A percentile compares a stretch with the other conserved stretches of the same genome.
Conservation (phyloP, 1,139 yeast genomes). For the Lodderomyces theae region DNA sequence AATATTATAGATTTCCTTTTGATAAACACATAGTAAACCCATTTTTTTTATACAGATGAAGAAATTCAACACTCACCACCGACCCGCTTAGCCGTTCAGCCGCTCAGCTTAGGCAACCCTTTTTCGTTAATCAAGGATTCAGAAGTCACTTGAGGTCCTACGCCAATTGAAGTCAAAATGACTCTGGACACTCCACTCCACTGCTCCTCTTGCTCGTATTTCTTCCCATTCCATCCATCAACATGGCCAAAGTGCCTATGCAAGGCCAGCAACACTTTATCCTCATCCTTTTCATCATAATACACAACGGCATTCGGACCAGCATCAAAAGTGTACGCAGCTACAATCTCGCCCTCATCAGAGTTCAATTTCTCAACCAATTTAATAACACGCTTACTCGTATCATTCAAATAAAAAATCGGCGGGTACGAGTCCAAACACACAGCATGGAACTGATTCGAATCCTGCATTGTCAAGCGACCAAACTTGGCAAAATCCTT, state of each 20-base stretch:
- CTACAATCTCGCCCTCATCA: slow-evolving; percentile 55
- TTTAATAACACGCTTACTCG: slow-evolving; percentile 85
- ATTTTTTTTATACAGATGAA: no score
- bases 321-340: slow-evolving; percentile 97
- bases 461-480: slow-evolving; percentile 89
- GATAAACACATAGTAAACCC: no score
- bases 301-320: slow-evolving; percentile 98
- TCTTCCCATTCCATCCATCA: slow-evolving; percentile 64
- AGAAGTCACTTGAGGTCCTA: slow-evolving; percentile 67
- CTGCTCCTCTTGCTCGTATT: slow-evolving; percentile 21
- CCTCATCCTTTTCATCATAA: slow-evolving; percentile 73
- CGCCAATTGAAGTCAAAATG: slow-evolving; percentile 82
- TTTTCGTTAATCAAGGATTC: slow-evolving; percentile 36
- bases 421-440: slow-evolving; percentile 96
- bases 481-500: slow-evolving; percentile 81
- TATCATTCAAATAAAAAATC: slow-evolving; percentile 90
- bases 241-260: slow-evolving; percentile 53
- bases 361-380: slow-evolving; percentile 76
- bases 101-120: slow-evolving; percentile 11
- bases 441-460: slow-evolving; percentile 96
- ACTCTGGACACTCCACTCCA: slow-evolving; percentile 70
- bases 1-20: neutral
- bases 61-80: no score
- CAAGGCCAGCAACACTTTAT: slow-evolving; percentile 58
- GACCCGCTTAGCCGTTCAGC: no score